Evolutionary conservation across 192 early-diverging fungal species (phyloP).

Genomic region (Linnemannia exigua): DNA sequence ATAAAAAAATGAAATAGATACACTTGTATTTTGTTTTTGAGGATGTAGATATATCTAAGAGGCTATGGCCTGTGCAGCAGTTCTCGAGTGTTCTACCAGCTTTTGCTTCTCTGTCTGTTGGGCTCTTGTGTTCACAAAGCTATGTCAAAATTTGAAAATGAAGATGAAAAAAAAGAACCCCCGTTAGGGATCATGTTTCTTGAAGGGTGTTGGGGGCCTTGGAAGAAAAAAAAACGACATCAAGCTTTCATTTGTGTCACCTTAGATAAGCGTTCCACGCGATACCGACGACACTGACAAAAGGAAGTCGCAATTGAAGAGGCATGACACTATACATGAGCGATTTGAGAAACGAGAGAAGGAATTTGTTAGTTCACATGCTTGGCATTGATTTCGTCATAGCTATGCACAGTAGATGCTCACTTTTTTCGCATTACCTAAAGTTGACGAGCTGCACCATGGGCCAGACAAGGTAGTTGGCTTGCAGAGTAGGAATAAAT

Average conservation of each 20-base stretch:
- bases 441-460: constrained; percentile 81
- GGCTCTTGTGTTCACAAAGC: constrained; percentile 9
- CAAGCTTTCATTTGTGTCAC: constrained; percentile 49
- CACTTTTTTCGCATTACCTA: constrained; percentile 34
- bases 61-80: not conserved
- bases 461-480: constrained; percentile 85
- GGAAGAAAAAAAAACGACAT: not conserved
- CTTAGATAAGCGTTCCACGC: constrained; percentile 84
- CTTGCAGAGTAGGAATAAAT: constrained; percentile 70
- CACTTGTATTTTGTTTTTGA: not conserved
- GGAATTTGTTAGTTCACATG: not conserved
- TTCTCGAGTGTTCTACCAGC: not conserved
- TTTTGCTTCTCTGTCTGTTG: not conserved
- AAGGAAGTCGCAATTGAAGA: constrained; percentile 74
- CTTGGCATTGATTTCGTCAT: not conserved
- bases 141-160: not conserved
- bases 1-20: not conserved
- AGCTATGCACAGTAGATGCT: not conserved
- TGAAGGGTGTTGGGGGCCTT: not conserved
- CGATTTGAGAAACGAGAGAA: not conserved
- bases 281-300: constrained; percentile 79
- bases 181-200: not conserved
- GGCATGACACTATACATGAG: constrained; percentile 64
- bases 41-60: not conserved
- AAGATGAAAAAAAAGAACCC: no score